Conservation (phyloP, 139 green algal species). For the Coccomyxa sp. region DNA sequence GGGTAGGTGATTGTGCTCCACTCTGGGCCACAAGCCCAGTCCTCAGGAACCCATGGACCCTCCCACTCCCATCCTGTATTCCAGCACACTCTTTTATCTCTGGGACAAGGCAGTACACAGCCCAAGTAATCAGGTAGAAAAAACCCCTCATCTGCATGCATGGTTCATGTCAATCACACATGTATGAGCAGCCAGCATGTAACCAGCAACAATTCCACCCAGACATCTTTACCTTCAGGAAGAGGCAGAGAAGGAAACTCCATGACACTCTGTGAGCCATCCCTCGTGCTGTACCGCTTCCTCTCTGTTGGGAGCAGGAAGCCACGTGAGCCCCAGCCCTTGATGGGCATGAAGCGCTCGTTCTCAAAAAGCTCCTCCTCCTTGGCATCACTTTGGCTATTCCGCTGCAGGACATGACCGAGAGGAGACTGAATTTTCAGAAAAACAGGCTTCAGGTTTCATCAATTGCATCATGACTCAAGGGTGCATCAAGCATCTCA, state of each 20-base stretch:
- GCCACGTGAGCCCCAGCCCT: constrained; percentile 36
- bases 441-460: too few species aligned
- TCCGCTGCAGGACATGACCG: not conserved
- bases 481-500: too few species aligned
- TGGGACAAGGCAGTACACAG: too few species aligned
- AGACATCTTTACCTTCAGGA: constrained; percentile 2
- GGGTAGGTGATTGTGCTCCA: constrained; percentile 28
- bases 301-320: constrained; percentile 56
- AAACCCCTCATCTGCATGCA: too few species aligned
- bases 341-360: constrained; percentile 64
- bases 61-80: constrained; percentile 70
- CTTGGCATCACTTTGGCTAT: constrained; percentile 15
- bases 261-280: constrained; percentile 19
- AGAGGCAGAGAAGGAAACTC: constrained; percentile 37
- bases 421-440: too few species aligned
- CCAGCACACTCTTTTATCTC: not conserved
- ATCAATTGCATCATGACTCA: too few species aligned
- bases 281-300: constrained; percentile 40
- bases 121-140: too few species aligned
- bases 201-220: too few species aligned
- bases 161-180: too few species aligned
- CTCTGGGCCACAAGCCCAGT: constrained; percentile 60
- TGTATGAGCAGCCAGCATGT: too few species aligned
- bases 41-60: constrained; percentile 64
- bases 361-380: constrained; percentile 86